A percentile compares a stretch with the other conserved stretches of the same genome.
These are phyloP conservation scores for Alloteropsis semialata DNA, from an alignment of 176 grass and related monocot genomes.

Conservation along the genomic window DNA sequence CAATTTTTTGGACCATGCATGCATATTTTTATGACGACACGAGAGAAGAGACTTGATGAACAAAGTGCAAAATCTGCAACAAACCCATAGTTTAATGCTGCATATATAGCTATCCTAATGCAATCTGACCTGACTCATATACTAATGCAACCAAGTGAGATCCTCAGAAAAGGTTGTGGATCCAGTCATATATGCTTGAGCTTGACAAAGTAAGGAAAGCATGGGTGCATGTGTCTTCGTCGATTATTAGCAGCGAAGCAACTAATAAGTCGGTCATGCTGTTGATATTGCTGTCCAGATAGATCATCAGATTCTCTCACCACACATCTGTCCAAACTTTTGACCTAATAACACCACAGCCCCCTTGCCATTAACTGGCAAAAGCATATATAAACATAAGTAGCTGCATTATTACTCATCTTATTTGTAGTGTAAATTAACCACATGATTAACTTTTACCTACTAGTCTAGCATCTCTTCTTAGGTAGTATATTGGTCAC, in stretches of 20 bases:
- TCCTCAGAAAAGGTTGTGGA: not conserved
- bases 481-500: not conserved
- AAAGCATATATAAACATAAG: not conserved
- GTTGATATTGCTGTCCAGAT: slow-evolving; percentile 30
- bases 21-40: not conserved
- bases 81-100: slow-evolving; percentile 3
- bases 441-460: not conserved
- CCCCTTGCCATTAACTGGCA: not conserved
- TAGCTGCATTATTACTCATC: not conserved
- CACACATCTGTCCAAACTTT: slow-evolving; percentile 9
- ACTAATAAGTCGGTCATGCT: slow-evolving; percentile 23
- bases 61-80: not conserved
- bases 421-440: no score
- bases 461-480: not conserved
- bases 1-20: not conserved
- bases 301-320: slow-evolving; percentile 15
- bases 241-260: slow-evolving; percentile 11
- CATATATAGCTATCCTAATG: slow-evolving; percentile 9
- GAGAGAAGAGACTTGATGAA: not conserved
- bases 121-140: not conserved
- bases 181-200: no score
- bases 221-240: not conserved
- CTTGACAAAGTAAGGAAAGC: no score
- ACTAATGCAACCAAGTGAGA: not conserved
- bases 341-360: slow-evolving; percentile 45